A percentile compares a stretch with the other conserved stretches of the same genome.
phyloP scores from a whole-genome alignment of 2,329 filamentous ascomycete genomes.

The Botrytis hyacinthi region DNA sequence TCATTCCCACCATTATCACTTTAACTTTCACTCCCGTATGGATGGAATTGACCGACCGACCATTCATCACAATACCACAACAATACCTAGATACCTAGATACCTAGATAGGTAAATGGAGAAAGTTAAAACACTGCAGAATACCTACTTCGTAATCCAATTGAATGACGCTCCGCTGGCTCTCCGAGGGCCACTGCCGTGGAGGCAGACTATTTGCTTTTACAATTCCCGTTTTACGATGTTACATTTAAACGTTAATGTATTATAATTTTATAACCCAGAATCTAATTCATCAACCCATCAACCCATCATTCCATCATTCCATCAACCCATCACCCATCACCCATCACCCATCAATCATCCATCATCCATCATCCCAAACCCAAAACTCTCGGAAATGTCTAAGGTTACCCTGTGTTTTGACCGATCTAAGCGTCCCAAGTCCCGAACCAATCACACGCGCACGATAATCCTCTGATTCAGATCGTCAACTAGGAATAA shows the following conservation, averaged over 20 bases:
- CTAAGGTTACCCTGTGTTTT: not conserved
- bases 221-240: not conserved
- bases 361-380: not conserved
- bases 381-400: not conserved
- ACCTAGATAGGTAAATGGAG: not conserved
- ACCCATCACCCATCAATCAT: not conserved
- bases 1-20: not conserved
- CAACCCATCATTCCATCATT: too few species aligned
- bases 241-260: not conserved
- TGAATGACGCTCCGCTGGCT: slow-evolving; percentile 3
- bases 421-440: not conserved
- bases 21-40: not conserved
- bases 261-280: not conserved
- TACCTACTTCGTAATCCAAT: not conserved
- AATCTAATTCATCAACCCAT: not conserved
- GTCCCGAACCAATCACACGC: not conserved
- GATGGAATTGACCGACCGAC: not conserved
- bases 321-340: not conserved
- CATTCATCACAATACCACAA: not conserved
- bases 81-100: too few species aligned
- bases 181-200: not conserved
- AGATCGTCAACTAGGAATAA: slow-evolving; percentile 1
- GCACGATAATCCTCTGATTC: not conserved
- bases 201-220: not conserved
- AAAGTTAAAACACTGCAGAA: not conserved